Evolutionary conservation across 2,329 filamentous ascomycete species (phyloP).

Genomic region (Scytalidium sp.): DNA sequence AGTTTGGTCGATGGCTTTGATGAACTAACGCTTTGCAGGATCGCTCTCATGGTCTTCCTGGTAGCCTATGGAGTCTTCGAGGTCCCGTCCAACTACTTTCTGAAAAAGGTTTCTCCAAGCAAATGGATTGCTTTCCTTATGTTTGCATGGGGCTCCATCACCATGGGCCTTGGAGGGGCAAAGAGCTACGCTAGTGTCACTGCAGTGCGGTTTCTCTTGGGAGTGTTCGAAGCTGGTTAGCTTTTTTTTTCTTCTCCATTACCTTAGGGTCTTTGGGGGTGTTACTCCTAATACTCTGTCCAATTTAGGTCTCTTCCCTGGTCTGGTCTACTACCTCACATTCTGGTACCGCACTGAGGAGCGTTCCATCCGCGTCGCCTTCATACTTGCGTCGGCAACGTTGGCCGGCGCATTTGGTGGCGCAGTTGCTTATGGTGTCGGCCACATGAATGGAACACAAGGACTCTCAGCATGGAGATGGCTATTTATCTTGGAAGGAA

Average conservation of each 20-base stretch:
- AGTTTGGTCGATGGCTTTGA: no score
- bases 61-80: slow-evolving; percentile 47
- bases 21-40: slow-evolving; percentile 19
- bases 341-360: slow-evolving; percentile 28
- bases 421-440: slow-evolving; percentile 26
- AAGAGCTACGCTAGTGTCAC: slow-evolving; percentile 39
- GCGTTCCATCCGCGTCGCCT: slow-evolving; percentile 25
- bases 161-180: slow-evolving; percentile 43
- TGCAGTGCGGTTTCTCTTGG: slow-evolving; percentile 44
- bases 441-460: slow-evolving; percentile 22
- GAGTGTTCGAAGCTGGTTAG: slow-evolving; percentile 44
- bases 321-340: slow-evolving; percentile 27
- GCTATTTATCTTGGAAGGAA: slow-evolving; percentile 28
- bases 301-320: slow-evolving; percentile 42
- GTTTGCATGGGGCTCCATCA: slow-evolving; percentile 45
- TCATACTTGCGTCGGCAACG: slow-evolving; percentile 27
- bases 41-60: slow-evolving; percentile 44
- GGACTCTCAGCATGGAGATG: slow-evolving; percentile 26
- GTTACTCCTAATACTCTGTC: slow-evolving; percentile 46
- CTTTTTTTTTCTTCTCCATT: slow-evolving; percentile 36
- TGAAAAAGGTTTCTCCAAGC: slow-evolving; percentile 44
- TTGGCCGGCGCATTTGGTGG: slow-evolving; percentile 28
- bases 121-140: slow-evolving; percentile 49
- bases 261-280: slow-evolving; percentile 51
- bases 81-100: slow-evolving; percentile 45